A percentile compares a stretch with the other conserved stretches of the same genome.
phyloP scores from a whole-genome alignment of 352 stramenopile genomes.

The Phytophthora ramorum region DNA sequence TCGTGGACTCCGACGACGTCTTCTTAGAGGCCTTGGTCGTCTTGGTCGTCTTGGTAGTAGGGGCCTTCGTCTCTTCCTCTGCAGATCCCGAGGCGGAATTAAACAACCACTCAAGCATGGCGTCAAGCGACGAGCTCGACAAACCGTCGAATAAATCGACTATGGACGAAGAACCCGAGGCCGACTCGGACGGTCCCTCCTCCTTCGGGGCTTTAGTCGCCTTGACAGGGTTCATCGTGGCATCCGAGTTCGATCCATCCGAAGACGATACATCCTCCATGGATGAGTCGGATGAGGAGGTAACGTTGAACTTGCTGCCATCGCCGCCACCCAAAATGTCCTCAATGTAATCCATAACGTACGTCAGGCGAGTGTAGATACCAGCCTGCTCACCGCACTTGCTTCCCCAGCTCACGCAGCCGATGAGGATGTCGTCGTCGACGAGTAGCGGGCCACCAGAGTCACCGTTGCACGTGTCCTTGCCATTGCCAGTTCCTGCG shows the following conservation, averaged over 20 bases:
- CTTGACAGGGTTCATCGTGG: slow-evolving; percentile 5
- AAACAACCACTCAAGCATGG: background rate
- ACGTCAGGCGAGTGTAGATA: slow-evolving; percentile 63
- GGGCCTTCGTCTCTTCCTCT: background rate
- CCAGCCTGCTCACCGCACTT: slow-evolving; percentile 59
- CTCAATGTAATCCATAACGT: slow-evolving; percentile 66
- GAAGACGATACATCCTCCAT: slow-evolving; percentile 1
- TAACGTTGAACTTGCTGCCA: slow-evolving; percentile 27
- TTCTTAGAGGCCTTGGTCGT: background rate
- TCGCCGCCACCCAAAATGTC: slow-evolving; percentile 52
- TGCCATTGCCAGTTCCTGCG: slow-evolving; percentile 48
- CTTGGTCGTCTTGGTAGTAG: slow-evolving; percentile 8
- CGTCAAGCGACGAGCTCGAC: background rate
- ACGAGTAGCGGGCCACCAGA: slow-evolving; percentile 67
- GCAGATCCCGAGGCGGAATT: background rate
- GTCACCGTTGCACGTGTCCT: slow-evolving; percentile 74
- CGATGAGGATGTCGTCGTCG: slow-evolving; percentile 51
- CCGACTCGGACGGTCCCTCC: background rate
- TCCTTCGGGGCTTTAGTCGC: background rate
- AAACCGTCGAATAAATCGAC: background rate
- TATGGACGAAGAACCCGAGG: background rate
- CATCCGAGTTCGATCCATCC: slow-evolving; percentile 1
- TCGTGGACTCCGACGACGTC: background rate
- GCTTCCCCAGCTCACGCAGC: slow-evolving; percentile 73
- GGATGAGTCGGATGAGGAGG: slow-evolving; percentile 6